A percentile compares a stretch with the other conserved stretches of the same genome.
These are phyloP conservation scores for Blastobotrys mokoenaii DNA, from an alignment of 805 yeast genomes.

Conservation along the genomic window DNA sequence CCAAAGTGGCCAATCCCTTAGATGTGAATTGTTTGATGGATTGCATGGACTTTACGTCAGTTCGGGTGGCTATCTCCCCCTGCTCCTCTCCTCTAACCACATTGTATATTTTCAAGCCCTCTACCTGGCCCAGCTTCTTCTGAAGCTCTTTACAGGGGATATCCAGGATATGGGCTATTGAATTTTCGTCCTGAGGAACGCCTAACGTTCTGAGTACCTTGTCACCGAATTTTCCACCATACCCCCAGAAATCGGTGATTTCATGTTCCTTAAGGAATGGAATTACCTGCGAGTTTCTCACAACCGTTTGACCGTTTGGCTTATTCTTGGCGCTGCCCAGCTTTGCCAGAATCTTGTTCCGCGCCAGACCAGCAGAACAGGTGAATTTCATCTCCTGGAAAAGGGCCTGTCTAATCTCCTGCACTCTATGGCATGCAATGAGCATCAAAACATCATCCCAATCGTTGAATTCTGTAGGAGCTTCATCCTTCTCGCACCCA, in stretches of 20 bases:
- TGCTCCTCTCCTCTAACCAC: slow-evolving; percentile 56
- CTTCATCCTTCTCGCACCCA: slow-evolving; percentile 13
- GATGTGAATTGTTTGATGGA: slow-evolving; percentile 74
- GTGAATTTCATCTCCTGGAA: slow-evolving; percentile 59
- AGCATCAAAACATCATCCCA: slow-evolving; percentile 79
- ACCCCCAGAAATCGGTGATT: slow-evolving; percentile 71
- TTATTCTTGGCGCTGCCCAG: slow-evolving; percentile 78
- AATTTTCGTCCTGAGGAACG: slow-evolving; percentile 32
- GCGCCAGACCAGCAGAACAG: slow-evolving; percentile 81
- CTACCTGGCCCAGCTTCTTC: slow-evolving; percentile 34
- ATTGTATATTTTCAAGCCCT: slow-evolving; percentile 47
- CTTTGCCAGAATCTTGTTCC: slow-evolving; percentile 73
- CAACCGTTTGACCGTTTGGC: slow-evolving; percentile 79
- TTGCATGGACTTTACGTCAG: slow-evolving; percentile 76
- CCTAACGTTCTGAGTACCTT: slow-evolving; percentile 41
- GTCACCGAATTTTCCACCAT: slow-evolving; percentile 87
- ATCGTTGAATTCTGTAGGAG: slow-evolving; percentile 29
- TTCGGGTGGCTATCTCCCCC: slow-evolving; percentile 48
- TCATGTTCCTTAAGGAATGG: slow-evolving; percentile 53
- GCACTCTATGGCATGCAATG: slow-evolving; percentile 55
- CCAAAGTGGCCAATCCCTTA: slow-evolving; percentile 39
- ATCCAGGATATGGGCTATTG: neutral
- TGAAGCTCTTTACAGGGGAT: slow-evolving; percentile 35
- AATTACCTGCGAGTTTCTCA: slow-evolving; percentile 41
- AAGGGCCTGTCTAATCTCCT: slow-evolving; percentile 46